Evolutionary conservation across 2,329 filamentous ascomycete species (phyloP), one percentile per base, ranked within the genome.

Genomic region (Fusarium armeniacum): DNA sequence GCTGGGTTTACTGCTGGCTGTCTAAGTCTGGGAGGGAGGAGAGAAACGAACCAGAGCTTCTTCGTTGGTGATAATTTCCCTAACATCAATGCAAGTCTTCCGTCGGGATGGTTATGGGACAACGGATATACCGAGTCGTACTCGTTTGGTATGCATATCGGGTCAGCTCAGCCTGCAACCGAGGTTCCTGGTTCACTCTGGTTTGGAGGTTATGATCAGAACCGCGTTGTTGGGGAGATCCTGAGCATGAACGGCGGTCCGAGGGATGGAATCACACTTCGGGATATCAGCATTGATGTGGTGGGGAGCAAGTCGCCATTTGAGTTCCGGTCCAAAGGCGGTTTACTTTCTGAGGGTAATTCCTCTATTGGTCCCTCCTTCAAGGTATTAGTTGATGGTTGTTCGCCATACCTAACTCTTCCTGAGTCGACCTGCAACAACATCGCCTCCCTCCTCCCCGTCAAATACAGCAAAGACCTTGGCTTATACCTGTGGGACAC

Each of bases 101-200:
- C 55, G 2, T 41, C 58, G 6, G 58, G 58, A 4, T 62, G 26
- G 20, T 3, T 62, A 10, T 62, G 54, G 53, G 54, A 62, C 2
- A 45, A 33, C 2, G 18, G 33, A 4, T 41, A 35, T 9, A 62
- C 58, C 2, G n/a, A 35, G 5, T 45, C 58, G 1, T 51, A 62
- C 10, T 58, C 53, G 4, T 62, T 38, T 12, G 54, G 59, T 5
- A 62, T 62, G 59, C 59, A 59, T 22, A 59, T 62, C 2, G 59
- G 59, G 2, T 62, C 59, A 3, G 30, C 20, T 4, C 24, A 52
- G 1, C 59, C 59, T 28, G 6, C 18, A 1, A 58, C 28, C 11
- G 32, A 12, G 26, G 44, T 62, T 11, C 43, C 54, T 2, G 59
- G 59, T 0, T 59, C 59, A 15, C 33, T 62, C 3, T 58, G 47